Evolutionary conservation across 176 grass and related monocot species (phyloP).

Genomic region (Aegilops tauschii): DNA sequence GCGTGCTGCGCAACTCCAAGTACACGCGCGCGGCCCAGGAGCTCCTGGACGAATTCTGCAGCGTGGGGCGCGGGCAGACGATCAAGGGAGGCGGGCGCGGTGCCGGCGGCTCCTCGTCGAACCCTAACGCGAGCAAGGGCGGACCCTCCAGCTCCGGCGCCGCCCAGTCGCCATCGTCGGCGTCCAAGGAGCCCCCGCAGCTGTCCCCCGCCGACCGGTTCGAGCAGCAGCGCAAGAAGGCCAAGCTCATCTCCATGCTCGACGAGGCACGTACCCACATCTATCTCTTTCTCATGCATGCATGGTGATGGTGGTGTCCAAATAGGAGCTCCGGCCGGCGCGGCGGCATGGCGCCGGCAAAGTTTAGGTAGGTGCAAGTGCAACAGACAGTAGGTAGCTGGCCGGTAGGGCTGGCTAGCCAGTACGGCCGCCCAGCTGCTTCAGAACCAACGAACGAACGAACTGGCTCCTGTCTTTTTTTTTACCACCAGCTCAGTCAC

Average conservation of each 20-base stretch:
- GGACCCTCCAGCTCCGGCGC: slow-evolving; percentile 49
- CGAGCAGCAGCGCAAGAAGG: slow-evolving; percentile 94
- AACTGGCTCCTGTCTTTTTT: slow-evolving; percentile 20
- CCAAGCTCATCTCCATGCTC: slow-evolving; percentile 97
- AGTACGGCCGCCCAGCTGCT: neutral
- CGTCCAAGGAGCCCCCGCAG: slow-evolving; percentile 63
- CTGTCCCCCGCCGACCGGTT: slow-evolving; percentile 92
- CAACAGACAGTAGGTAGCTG: slow-evolving; percentile 34
- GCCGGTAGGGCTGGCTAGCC: neutral
- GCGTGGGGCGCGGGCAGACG: slow-evolving; percentile 70
- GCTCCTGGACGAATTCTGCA: slow-evolving; percentile 97
- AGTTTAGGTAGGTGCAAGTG: slow-evolving; percentile 23
- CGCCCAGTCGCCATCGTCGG: slow-evolving; percentile 53
- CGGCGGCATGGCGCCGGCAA: neutral
- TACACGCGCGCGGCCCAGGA: slow-evolving; percentile 89
- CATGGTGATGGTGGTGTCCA: neutral
- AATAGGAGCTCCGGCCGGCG: neutral
- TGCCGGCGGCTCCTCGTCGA: slow-evolving; percentile 34
- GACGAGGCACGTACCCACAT: slow-evolving; percentile 76
- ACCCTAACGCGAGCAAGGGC: slow-evolving; percentile 53
- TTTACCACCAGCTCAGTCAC: neutral
- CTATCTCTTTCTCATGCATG: slow-evolving; percentile 5
- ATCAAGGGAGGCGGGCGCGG: slow-evolving; percentile 47
- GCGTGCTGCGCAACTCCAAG: slow-evolving; percentile 83
- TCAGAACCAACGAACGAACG: neutral